phyloP scores from a whole-genome alignment of 345 rosid species.

The Populus alba region DNA sequence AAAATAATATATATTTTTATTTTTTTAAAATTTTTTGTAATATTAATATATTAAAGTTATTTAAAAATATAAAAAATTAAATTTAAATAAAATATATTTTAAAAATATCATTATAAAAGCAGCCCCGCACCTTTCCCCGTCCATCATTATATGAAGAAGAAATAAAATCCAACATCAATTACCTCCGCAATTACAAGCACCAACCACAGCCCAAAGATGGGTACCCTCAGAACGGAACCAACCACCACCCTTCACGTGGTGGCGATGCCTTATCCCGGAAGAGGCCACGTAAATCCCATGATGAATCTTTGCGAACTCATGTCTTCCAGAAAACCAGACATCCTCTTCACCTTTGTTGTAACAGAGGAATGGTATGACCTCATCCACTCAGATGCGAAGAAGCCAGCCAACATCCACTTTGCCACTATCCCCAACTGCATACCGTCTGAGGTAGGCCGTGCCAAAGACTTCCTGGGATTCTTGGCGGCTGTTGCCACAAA shows the following conservation, averaged over 20 bases:
- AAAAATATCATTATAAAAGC: no score
- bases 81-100: no score
- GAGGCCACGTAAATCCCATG: slow-evolving; percentile 24
- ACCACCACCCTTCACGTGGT: neutral
- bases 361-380: slow-evolving; percentile 14
- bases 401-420: slow-evolving; percentile 6
- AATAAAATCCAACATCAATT: no score
- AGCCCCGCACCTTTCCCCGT: no score
- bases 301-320: slow-evolving; percentile 14
- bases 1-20: no score
- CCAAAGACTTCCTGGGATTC: slow-evolving; percentile 11
- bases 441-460: slow-evolving; percentile 27
- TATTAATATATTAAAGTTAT: no score
- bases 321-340: neutral
- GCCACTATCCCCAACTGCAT: slow-evolving; percentile 23
- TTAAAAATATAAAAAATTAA: no score
- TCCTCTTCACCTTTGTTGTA: slow-evolving; percentile 2
- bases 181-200: no score
- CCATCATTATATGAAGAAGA: no score
- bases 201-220: neutral
- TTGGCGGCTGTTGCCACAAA: slow-evolving; percentile 14
- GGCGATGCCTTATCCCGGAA: slow-evolving; percentile 19
- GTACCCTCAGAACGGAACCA: no score
- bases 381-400: neutral
- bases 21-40: no score